These are phyloP conservation scores for Perkinsus olseni DNA, from an alignment of 169 alveolate genomes.

Conservation along the genomic window DNA sequence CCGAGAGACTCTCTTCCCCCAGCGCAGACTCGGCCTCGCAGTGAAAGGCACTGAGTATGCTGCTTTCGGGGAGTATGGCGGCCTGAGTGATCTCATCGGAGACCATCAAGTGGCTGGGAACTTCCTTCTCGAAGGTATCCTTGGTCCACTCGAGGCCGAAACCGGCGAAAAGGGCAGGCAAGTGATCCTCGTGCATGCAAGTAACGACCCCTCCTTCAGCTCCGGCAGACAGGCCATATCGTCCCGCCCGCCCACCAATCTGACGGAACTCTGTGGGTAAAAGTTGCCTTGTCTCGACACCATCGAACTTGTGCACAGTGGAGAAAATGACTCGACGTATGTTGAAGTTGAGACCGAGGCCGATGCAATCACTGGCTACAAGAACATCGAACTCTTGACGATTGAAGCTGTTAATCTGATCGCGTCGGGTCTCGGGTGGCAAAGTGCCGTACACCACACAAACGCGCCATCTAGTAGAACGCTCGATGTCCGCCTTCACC, in stretches of 20 bases:
- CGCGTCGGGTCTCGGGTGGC: constrained; percentile 69
- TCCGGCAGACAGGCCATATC: constrained; percentile 33
- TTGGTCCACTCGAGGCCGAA: not conserved
- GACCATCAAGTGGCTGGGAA: not conserved
- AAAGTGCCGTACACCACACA: constrained; percentile 58
- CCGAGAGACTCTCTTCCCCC: not conserved
- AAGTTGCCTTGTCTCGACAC: constrained; percentile 37
- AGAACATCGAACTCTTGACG: constrained; percentile 37
- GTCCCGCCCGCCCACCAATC: constrained; percentile 81
- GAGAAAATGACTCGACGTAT: constrained; percentile 65
- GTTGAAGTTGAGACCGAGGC: constrained; percentile 75
- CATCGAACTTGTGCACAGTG: constrained; percentile 49
- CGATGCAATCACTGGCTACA: constrained; percentile 79
- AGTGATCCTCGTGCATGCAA: not conserved
- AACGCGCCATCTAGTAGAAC: not conserved
- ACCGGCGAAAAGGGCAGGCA: not conserved
- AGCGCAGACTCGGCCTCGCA: not conserved
- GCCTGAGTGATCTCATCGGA: not conserved
- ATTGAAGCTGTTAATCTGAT: constrained; percentile 14
- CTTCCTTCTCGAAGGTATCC: not conserved
- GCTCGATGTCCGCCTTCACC: not conserved
- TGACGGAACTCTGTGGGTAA: constrained; percentile 52
- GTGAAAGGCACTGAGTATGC: not conserved
- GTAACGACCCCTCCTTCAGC: not conserved
- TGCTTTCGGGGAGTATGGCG: not conserved